phyloP scores from a whole-genome alignment of 2,329 filamentous ascomycete species.

The Plectosphaerella sp. region DNA sequence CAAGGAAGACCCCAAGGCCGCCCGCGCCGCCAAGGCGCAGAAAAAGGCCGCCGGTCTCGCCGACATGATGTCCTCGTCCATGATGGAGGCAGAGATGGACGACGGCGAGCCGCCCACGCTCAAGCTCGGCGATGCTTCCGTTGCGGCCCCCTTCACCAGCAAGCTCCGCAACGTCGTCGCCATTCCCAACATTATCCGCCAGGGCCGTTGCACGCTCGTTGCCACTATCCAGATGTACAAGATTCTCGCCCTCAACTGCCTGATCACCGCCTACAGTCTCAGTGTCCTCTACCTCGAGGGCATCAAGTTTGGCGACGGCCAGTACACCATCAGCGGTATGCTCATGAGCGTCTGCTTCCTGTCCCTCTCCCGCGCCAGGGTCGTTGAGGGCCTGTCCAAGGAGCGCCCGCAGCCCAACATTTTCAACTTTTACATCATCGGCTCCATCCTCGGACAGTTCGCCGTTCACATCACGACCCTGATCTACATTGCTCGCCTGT shows the following conservation, averaged over 20 bases:
- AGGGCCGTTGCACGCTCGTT: conserved; percentile 94
- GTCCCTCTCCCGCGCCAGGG: conserved; percentile 94
- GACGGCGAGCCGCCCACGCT: conserved; percentile 91
- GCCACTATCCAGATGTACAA: conserved; percentile 99
- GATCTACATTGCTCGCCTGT: conserved; percentile 89
- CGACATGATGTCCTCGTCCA: conserved; percentile 77
- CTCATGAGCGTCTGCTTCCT: conserved; percentile 99
- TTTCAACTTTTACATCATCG: conserved; percentile 98
- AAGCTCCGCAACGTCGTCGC: conserved; percentile 96
- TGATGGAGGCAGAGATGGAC: conserved; percentile 87
- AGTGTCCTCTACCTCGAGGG: conserved; percentile 95
- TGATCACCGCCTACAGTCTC: conserved; percentile 96
- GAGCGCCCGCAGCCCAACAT: conserved; percentile 98
- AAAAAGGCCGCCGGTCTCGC: conserved; percentile 74
- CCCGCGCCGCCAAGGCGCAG: conserved; percentile 60
- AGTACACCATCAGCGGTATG: conserved; percentile 98
- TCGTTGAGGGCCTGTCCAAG: conserved; percentile 92
- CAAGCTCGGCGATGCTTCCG: conserved; percentile 95
- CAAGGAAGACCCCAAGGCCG: conserved; percentile 45
- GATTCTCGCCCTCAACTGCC: conserved; percentile 93
- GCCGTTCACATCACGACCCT: conserved; percentile 91
- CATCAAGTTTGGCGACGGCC: conserved; percentile 98
- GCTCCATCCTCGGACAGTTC: conserved; percentile 94
- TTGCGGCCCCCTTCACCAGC: conserved; percentile 94
- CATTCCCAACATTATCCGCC: conserved; percentile 96